Conservation (phyloP, 495 filamentous ascomycete species). For the Aspergillus bertholletiae region DNA sequence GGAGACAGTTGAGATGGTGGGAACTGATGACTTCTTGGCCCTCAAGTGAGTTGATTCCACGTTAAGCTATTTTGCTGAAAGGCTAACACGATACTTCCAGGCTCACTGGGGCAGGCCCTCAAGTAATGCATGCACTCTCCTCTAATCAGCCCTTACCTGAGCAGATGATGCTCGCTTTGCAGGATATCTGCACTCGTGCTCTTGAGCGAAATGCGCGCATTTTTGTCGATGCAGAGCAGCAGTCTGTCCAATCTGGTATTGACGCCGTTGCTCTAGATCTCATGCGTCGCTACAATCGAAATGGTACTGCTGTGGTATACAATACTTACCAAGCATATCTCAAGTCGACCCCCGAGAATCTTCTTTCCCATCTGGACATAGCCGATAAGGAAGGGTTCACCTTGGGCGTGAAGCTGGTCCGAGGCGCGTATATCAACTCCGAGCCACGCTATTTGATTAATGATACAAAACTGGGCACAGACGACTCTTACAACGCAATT, state of each 20-base stretch:
- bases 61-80: neutral
- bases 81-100: slow-evolving; percentile 8
- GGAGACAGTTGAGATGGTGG: slow-evolving; percentile 64
- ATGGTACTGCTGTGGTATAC: slow-evolving; percentile 56
- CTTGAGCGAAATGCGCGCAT: slow-evolving; percentile 60
- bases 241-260: slow-evolving; percentile 70
- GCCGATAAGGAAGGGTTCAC: slow-evolving; percentile 66
- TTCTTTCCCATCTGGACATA: slow-evolving; percentile 58
- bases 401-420: slow-evolving; percentile 80
- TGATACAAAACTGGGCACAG: slow-evolving; percentile 72
- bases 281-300: slow-evolving; percentile 70
- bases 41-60: slow-evolving; percentile 54
- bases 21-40: slow-evolving; percentile 72
- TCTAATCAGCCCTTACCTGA: slow-evolving; percentile 25
- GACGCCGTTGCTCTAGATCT: slow-evolving; percentile 71
- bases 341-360: slow-evolving; percentile 56
- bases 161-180: slow-evolving; percentile 35
- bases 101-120: slow-evolving; percentile 27
- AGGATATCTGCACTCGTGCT: slow-evolving; percentile 31
- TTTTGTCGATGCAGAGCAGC: slow-evolving; percentile 83
- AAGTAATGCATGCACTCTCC: slow-evolving; percentile 27
- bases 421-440: slow-evolving; percentile 79
- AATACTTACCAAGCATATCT: slow-evolving; percentile 85
- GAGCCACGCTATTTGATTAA: slow-evolving; percentile 74
- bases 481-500: slow-evolving; percentile 53